A percentile compares a stretch with the other conserved stretches of the same genome.
Conservation (phyloP, 805 yeast genomes). For the Wickerhamiella azyma region DNA sequence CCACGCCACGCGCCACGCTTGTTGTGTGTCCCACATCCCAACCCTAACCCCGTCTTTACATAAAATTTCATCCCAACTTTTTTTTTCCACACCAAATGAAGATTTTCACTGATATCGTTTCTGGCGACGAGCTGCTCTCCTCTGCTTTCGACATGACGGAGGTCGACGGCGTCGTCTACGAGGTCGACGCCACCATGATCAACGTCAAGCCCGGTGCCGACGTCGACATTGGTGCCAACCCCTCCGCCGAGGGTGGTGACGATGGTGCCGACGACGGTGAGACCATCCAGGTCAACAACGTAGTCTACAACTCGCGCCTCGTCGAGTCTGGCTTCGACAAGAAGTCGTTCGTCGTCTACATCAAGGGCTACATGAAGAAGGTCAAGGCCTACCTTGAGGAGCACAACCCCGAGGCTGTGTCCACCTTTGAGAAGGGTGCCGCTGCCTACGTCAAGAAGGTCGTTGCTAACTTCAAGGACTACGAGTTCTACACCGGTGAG, state of each 20-base stretch:
- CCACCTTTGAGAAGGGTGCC: slow-evolving; percentile 95
- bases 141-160: slow-evolving; percentile 85
- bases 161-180: slow-evolving; percentile 87
- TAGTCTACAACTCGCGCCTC: slow-evolving; percentile 96
- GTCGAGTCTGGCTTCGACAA: slow-evolving; percentile 94
- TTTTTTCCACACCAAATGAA: slow-evolving; percentile 20
- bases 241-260: slow-evolving; percentile 91
- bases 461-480: slow-evolving; percentile 89
- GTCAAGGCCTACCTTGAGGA: slow-evolving; percentile 87
- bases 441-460: slow-evolving; percentile 91
- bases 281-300: slow-evolving; percentile 91
- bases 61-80: slow-evolving; percentile 6
- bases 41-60: not conserved
- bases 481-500: slow-evolving; percentile 99
- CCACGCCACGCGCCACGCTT: too few species aligned
- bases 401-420: slow-evolving; percentile 73
- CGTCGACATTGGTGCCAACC: slow-evolving; percentile 98
- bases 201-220: slow-evolving; percentile 73
- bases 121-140: slow-evolving; percentile 86
- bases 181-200: slow-evolving; percentile 92
- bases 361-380: slow-evolving; percentile 97
- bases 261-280: slow-evolving; percentile 72
- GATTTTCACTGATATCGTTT: slow-evolving; percentile 55
- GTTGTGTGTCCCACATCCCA: not conserved
- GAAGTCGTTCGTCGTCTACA: slow-evolving; percentile 91